These are phyloP conservation scores for Terfezia claveryi DNA, from an alignment of 495 filamentous ascomycete species.

Conservation along the genomic window DNA sequence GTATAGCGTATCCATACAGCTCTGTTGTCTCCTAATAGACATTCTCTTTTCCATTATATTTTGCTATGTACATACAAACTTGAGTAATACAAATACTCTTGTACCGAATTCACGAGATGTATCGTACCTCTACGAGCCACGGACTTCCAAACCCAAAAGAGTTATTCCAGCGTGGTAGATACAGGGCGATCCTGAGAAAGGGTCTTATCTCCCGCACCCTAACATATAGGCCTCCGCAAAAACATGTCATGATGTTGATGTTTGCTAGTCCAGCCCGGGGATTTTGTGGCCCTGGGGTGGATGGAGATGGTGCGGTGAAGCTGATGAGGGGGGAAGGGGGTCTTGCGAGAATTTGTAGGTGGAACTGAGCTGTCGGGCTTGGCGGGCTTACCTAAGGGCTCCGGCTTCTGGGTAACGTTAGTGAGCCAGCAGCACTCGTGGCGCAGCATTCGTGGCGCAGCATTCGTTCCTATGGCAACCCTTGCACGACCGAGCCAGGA, in stretches of 20 bases:
- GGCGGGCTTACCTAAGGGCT: not conserved
- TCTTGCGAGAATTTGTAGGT: not conserved
- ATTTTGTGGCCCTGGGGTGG: not conserved
- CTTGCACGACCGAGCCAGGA: too few species aligned
- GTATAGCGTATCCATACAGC: too few species aligned
- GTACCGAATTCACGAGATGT: not conserved
- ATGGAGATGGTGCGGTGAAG: not conserved
- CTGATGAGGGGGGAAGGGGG: not conserved
- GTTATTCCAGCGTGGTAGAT: not conserved
- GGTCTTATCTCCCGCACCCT: not conserved
- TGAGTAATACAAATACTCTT: too few species aligned
- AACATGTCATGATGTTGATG: not conserved
- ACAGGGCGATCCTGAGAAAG: not conserved
- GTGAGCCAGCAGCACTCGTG: too few species aligned
- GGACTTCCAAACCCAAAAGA: not conserved
- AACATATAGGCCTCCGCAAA: not conserved
- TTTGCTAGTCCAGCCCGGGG: not conserved
- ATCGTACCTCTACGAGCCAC: not conserved
- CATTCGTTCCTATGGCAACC: too few species aligned
- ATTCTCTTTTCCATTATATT: too few species aligned
- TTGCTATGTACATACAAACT: too few species aligned
- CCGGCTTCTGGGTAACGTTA: too few species aligned
- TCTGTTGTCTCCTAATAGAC: too few species aligned
- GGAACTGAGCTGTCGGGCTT: not conserved
- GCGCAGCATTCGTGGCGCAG: too few species aligned